phyloP scores from a whole-genome alignment of 306 rosid species.

The Hippophae gyantsensis region DNA sequence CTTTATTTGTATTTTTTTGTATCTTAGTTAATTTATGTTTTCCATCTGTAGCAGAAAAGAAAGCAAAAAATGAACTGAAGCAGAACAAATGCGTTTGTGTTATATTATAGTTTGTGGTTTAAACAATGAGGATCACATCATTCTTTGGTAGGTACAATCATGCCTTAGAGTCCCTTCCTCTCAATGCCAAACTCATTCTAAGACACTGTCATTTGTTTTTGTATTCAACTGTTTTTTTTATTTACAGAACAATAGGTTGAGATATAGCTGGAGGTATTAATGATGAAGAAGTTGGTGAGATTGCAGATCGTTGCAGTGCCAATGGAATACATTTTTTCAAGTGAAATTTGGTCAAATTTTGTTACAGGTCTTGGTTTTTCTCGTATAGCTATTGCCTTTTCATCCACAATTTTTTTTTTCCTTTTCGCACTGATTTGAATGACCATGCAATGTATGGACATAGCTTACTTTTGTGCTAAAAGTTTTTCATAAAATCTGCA shows the following conservation, averaged over 20 bases:
- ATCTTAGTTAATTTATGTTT: slow-evolving; percentile 5
- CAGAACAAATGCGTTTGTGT: slow-evolving; percentile 64
- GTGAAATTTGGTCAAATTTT: slow-evolving; percentile 1
- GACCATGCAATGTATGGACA: not conserved
- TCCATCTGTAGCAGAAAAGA: slow-evolving; percentile 57
- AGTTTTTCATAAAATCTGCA: too few species aligned
- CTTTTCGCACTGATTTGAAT: not conserved
- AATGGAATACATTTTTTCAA: slow-evolving; percentile 5
- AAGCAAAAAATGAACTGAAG: slow-evolving; percentile 33
- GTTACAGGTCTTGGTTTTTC: slow-evolving; percentile 13
- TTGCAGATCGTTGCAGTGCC: slow-evolving; percentile 12
- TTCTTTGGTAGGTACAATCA: slow-evolving; percentile 23
- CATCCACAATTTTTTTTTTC: not conserved
- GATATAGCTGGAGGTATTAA: slow-evolving; percentile 21
- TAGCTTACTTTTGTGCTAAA: too few species aligned
- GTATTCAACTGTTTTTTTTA: not conserved
- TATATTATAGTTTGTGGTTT: slow-evolving; percentile 47
- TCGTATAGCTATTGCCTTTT: slow-evolving; percentile 5
- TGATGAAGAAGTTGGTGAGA: slow-evolving; percentile 17
- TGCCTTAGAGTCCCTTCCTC: slow-evolving; percentile 1
- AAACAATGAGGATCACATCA: slow-evolving; percentile 16
- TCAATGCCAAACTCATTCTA: slow-evolving; percentile 3
- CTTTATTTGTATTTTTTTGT: not conserved
- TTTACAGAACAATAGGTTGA: slow-evolving; percentile 11
- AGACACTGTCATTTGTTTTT: not conserved